These are phyloP conservation scores for Cnidoscolus chayamansa DNA, from an alignment of 441 rosid genomes.

Conservation along the genomic window DNA sequence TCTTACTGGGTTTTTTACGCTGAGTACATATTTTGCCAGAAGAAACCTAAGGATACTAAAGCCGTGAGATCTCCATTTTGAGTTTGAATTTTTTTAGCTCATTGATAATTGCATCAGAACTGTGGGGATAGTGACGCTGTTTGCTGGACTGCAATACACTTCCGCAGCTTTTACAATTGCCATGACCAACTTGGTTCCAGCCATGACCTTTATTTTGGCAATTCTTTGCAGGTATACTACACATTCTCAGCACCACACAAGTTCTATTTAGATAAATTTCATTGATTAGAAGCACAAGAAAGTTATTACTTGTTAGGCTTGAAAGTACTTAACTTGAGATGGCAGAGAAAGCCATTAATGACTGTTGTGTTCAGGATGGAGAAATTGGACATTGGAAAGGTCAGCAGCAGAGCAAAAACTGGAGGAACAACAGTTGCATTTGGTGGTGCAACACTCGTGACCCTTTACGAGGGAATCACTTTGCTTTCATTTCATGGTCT, in stretches of 20 bases:
- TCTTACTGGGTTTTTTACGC: neutral
- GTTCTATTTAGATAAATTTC: neutral
- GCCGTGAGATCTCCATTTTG: too few species aligned
- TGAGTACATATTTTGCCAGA: neutral
- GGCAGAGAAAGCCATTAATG: neutral
- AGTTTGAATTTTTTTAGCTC: neutral
- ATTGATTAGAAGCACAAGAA: neutral
- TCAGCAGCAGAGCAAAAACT: too few species aligned
- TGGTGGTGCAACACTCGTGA: too few species aligned
- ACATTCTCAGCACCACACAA: neutral
- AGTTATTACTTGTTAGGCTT: neutral
- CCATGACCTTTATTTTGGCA: neutral
- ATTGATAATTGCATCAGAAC: neutral
- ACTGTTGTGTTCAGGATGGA: neutral
- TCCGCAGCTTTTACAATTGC: neutral
- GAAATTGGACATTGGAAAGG: neutral
- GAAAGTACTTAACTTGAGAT: neutral
- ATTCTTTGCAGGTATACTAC: neutral
- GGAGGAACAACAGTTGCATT: too few species aligned
- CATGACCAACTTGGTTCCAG: constrained; percentile 6
- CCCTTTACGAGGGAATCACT: too few species aligned
- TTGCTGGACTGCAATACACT: neutral
- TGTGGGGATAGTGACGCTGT: neutral
- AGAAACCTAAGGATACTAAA: neutral
- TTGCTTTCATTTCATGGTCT: too few species aligned